Evolutionary conservation across 306 rosid genomes (phyloP).

Genomic region (Herpetospermum pedunculosum): DNA sequence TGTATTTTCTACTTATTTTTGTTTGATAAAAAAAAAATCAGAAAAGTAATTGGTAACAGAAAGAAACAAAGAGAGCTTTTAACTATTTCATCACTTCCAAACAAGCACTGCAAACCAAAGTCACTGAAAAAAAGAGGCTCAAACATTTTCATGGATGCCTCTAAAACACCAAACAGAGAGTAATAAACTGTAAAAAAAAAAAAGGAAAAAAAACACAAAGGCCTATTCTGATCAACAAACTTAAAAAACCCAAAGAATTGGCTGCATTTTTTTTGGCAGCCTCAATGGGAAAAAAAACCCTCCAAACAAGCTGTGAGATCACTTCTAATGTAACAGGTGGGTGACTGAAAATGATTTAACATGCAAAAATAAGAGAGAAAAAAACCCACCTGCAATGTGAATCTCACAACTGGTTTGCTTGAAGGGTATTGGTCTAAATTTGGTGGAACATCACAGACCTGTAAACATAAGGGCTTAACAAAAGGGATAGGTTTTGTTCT

Average conservation of each 20-base stretch:
- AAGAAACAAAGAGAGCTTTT: neutral
- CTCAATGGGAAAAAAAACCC: constrained; percentile 20
- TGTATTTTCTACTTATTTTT: too few species aligned
- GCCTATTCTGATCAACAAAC: neutral
- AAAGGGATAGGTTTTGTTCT: neutral
- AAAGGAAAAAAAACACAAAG: neutral
- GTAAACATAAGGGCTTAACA: neutral
- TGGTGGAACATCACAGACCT: constrained; percentile 31
- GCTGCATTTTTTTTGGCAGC: too few species aligned
- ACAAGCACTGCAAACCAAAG: constrained; percentile 4
- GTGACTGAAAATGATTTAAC: constrained; percentile 37
- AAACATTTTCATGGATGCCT: neutral
- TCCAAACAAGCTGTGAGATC: constrained; percentile 24
- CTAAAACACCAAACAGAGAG: neutral
- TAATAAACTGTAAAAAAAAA: neutral
- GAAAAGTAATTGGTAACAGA: neutral
- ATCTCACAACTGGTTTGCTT: constrained; percentile 39
- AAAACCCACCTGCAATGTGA: constrained; percentile 44
- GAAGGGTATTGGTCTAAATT: constrained; percentile 15
- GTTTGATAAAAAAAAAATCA: too few species aligned
- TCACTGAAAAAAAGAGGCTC: neutral
- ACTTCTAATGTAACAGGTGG: constrained; percentile 27
- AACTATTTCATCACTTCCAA: constrained; percentile 1
- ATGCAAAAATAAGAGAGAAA: constrained; percentile 27
- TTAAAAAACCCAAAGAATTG: neutral